These are phyloP conservation scores for Trichoderma koningiopsis DNA, from an alignment of 2,329 filamentous ascomycete species.

Conservation along the genomic window DNA sequence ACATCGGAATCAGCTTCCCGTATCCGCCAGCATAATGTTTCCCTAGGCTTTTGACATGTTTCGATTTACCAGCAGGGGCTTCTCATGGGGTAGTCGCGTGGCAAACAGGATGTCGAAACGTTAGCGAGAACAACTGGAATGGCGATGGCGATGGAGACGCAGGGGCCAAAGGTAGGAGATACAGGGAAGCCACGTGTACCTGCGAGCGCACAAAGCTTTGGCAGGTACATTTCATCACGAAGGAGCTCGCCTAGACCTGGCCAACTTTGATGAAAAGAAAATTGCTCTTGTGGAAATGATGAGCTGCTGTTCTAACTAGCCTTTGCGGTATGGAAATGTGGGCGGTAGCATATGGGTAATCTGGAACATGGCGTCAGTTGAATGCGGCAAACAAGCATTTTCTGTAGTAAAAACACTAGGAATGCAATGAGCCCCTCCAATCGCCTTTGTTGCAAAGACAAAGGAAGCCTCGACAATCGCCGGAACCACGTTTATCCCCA, in stretches of 20 bases:
- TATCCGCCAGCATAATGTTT: conserved; percentile 15
- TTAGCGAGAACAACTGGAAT: conserved; percentile 1
- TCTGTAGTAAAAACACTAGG: background rate
- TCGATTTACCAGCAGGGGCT: conserved; percentile 8
- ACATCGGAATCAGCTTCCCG: conserved; percentile 6
- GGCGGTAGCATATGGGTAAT: background rate
- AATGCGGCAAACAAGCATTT: background rate
- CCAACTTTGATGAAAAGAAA: background rate
- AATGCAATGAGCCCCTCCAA: background rate
- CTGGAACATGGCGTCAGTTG: background rate
- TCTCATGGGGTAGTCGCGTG: conserved; percentile 7
- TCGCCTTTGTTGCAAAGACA: background rate
- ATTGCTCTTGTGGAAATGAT: background rate
- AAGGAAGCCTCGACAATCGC: background rate
- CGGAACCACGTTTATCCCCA: background rate
- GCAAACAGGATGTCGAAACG: background rate
- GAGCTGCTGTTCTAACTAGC: background rate
- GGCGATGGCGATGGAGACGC: background rate
- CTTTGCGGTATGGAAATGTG: background rate
- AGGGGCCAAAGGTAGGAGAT: background rate
- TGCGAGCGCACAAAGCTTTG: background rate
- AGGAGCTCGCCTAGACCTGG: background rate
- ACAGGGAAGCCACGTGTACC: background rate
- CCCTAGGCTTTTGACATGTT: conserved; percentile 12
- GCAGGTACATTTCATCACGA: background rate